Evolutionary conservation across 2,329 filamentous ascomycete species (phyloP).

Genomic region (Fonsecaea monophora): DNA sequence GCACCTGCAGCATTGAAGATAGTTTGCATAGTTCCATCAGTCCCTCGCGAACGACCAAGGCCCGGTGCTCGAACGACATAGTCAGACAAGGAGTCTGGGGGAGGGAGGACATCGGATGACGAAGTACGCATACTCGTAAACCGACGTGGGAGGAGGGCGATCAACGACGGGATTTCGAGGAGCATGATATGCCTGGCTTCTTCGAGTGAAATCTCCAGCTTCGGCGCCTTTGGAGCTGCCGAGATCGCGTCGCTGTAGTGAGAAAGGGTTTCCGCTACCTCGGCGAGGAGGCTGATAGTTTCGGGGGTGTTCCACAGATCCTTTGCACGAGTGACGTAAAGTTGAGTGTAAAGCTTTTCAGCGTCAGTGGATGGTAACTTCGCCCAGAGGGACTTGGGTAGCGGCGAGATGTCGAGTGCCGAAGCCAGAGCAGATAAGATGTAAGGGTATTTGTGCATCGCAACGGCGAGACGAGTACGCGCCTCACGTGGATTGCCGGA

Average conservation of each 20-base stretch:
- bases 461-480: slow-evolving; percentile 67
- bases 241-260: slow-evolving; percentile 53
- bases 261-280: slow-evolving; percentile 66
- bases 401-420: slow-evolving; percentile 74
- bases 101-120: slow-evolving; percentile 83
- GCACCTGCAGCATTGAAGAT: slow-evolving; percentile 35
- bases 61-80: slow-evolving; percentile 38
- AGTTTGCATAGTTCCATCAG: slow-evolving; percentile 29
- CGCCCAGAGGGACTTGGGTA: slow-evolving; percentile 85
- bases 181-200: slow-evolving; percentile 80
- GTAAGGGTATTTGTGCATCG: slow-evolving; percentile 81
- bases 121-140: slow-evolving; percentile 71
- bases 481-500: slow-evolving; percentile 70
- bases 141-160: slow-evolving; percentile 70
- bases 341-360: slow-evolving; percentile 72
- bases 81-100: slow-evolving; percentile 49
- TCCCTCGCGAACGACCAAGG: slow-evolving; percentile 4
- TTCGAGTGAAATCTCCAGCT: slow-evolving; percentile 59
- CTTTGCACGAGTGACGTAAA: slow-evolving; percentile 78
- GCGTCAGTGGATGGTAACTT: slow-evolving; percentile 69
- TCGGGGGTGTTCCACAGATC: slow-evolving; percentile 86
- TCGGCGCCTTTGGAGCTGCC: slow-evolving; percentile 46
- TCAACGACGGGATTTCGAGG: slow-evolving; percentile 74
- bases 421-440: slow-evolving; percentile 80
- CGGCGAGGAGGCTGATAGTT: slow-evolving; percentile 70